Percentiles rank a stretch among this genome's conserved stretches.
Evolutionary conservation across 1,284 basidiomycete species (phyloP).

Genomic region (Anthracocystis setariae): DNA sequence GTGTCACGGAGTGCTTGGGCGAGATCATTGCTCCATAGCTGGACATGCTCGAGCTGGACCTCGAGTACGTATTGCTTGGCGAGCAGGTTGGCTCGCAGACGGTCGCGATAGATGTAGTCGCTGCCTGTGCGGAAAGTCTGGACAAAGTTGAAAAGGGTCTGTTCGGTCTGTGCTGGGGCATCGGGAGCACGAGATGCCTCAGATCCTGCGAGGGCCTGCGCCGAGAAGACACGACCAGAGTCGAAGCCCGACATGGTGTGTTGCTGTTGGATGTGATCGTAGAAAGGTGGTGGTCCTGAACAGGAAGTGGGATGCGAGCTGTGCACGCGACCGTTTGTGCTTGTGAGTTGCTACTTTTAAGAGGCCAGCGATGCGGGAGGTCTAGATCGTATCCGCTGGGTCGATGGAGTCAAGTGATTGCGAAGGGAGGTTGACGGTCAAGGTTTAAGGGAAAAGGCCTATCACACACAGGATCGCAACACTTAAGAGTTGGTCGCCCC

Average conservation of each 20-base stretch:
- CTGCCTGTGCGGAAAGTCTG: constrained; percentile 65
- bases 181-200: constrained; percentile 61
- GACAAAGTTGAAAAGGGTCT: constrained; percentile 65
- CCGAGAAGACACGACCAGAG: constrained; percentile 61
- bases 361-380: too few species aligned
- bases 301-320: too few species aligned
- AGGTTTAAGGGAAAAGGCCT: too few species aligned
- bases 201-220: constrained; percentile 60
- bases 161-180: constrained; percentile 64
- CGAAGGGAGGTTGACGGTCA: too few species aligned
- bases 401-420: too few species aligned
- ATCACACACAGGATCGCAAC: too few species aligned
- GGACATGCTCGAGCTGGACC: constrained; percentile 88
- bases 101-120: constrained; percentile 75
- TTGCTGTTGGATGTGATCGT: neutral
- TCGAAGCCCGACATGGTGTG: constrained; percentile 66
- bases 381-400: too few species aligned
- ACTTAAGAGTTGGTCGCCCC: too few species aligned
- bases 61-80: constrained; percentile 91
- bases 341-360: too few species aligned
- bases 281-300: too few species aligned
- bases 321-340: too few species aligned
- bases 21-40: constrained; percentile 90
- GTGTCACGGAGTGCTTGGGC: constrained; percentile 88
- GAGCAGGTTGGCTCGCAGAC: constrained; percentile 86